phyloP scores from a whole-genome alignment of 352 stramenopile species.

The Elongisporangium undulatum region DNA sequence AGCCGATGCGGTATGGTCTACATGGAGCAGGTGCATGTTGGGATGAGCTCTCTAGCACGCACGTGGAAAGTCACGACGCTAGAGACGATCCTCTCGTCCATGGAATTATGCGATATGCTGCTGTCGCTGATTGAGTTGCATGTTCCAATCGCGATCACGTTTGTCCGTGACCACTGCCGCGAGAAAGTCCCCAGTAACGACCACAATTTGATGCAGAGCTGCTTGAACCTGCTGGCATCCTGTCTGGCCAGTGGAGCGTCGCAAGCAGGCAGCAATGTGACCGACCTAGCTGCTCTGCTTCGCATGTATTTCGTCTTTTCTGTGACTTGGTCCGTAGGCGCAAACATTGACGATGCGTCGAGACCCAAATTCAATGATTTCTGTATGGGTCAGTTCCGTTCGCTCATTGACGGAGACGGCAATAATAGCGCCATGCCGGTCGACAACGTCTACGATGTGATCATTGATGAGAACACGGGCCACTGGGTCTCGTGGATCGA shows the following conservation, averaged over 20 bases:
- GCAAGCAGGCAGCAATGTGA: slow-evolving; percentile 35
- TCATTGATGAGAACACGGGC: slow-evolving; percentile 68
- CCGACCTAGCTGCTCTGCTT: slow-evolving; percentile 51
- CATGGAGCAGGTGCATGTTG: slow-evolving; percentile 89
- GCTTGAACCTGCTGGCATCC: slow-evolving; percentile 83
- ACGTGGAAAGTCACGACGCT: slow-evolving; percentile 79
- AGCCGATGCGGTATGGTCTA: slow-evolving; percentile 91
- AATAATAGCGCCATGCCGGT: slow-evolving; percentile 25
- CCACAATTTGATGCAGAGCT: slow-evolving; percentile 84
- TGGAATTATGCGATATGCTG: slow-evolving; percentile 62
- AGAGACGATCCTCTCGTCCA: slow-evolving; percentile 50
- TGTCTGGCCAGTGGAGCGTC: slow-evolving; percentile 45
- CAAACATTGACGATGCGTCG: slow-evolving; percentile 84
- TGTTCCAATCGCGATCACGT: slow-evolving; percentile 76
- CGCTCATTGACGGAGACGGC: slow-evolving; percentile 49
- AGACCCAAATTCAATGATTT: slow-evolving; percentile 86
- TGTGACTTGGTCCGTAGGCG: slow-evolving; percentile 81
- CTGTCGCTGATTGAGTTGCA: slow-evolving; percentile 78
- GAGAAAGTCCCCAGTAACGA: slow-evolving; percentile 89
- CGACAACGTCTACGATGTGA: slow-evolving; percentile 83
- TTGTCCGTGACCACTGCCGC: slow-evolving; percentile 86
- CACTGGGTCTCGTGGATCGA: slow-evolving; percentile 85
- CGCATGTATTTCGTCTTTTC: slow-evolving; percentile 89
- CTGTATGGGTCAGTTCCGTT: slow-evolving; percentile 63
- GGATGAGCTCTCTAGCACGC: slow-evolving; percentile 57